Conservation (phyloP, 805 yeast species). For the Candida silvicultrix region DNA sequence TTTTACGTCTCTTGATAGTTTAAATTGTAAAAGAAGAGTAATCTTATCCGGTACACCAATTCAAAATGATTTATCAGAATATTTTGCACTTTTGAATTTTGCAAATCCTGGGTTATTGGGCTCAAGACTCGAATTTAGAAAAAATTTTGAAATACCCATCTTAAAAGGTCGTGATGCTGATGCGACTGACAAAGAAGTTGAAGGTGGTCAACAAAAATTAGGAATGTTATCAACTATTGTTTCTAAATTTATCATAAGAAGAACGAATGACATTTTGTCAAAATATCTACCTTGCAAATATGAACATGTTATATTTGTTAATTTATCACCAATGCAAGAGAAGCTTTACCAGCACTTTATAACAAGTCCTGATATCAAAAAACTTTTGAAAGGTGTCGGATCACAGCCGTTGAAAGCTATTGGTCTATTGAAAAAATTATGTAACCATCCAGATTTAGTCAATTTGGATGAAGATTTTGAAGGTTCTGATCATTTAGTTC, state of each 20-base stretch:
- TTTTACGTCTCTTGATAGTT: slow-evolving; percentile 77
- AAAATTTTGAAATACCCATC: slow-evolving; percentile 76
- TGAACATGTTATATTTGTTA: slow-evolving; percentile 94
- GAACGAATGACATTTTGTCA: slow-evolving; percentile 91
- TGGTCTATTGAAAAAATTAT: slow-evolving; percentile 79
- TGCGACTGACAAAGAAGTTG: slow-evolving; percentile 75
- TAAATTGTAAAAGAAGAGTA: slow-evolving; percentile 82
- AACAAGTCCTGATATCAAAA: slow-evolving; percentile 70
- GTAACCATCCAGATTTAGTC: slow-evolving; percentile 89
- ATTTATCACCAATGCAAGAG: slow-evolving; percentile 71
- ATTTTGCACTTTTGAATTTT: slow-evolving; percentile 82
- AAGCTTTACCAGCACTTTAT: slow-evolving; percentile 67
- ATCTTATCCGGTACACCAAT: slow-evolving; percentile 95
- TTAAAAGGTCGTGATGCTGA: slow-evolving; percentile 84
- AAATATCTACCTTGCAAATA: slow-evolving; percentile 93
- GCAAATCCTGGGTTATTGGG: slow-evolving; percentile 95
- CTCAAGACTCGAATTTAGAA: slow-evolving; percentile 73
- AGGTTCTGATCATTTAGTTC: slow-evolving; percentile 59
- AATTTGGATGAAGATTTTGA: slow-evolving; percentile 72
- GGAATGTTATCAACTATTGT: slow-evolving; percentile 69
- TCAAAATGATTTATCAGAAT: slow-evolving; percentile 91
- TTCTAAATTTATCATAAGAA: slow-evolving; percentile 83
- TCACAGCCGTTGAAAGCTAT: slow-evolving; percentile 88
- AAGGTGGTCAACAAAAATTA: slow-evolving; percentile 62
- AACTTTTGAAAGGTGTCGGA: slow-evolving; percentile 57